These are phyloP conservation scores for Phlebopus sp. DNA, from an alignment of 1,284 basidiomycete species.

Conservation along the genomic window DNA sequence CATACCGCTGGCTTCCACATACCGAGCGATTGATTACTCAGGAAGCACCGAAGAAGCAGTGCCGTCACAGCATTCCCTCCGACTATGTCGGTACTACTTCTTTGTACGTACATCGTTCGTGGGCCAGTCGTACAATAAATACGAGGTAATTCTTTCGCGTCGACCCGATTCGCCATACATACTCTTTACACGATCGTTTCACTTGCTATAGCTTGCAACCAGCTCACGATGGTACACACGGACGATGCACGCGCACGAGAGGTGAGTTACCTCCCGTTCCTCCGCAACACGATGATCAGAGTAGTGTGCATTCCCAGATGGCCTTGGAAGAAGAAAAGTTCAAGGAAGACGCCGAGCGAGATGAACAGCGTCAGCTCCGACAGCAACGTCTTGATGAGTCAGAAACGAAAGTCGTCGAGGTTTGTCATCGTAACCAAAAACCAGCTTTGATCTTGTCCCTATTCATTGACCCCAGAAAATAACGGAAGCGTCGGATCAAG, in stretches of 20 bases:
- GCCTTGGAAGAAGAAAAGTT: conserved; percentile 21
- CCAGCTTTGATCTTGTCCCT: too few relatives aligned
- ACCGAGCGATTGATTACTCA: neutral
- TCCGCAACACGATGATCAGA: too few relatives aligned
- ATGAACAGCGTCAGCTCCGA: conserved; percentile 21
- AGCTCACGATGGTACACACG: neutral
- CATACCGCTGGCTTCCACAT: neutral
- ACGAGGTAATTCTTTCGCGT: too few relatives aligned
- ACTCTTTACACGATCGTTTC: neutral
- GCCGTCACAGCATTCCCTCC: neutral
- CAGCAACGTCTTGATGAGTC: conserved; percentile 14
- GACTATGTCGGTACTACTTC: too few relatives aligned
- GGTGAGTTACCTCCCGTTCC: neutral
- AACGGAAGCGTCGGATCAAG: neutral
- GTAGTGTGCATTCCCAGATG: too few relatives aligned
- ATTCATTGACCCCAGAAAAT: neutral
- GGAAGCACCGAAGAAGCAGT: neutral
- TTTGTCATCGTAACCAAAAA: neutral
- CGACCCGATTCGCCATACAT: too few relatives aligned
- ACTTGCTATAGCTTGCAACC: neutral
- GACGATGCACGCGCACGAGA: neutral
- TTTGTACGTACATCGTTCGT: too few relatives aligned
- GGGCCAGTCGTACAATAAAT: too few relatives aligned
- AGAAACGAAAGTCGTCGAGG: conserved; percentile 6
- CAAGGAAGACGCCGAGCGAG: conserved; percentile 17